These are phyloP conservation scores for Metschnikowia koreensis DNA, from an alignment of 805 yeast species.

Conservation along the genomic window DNA sequence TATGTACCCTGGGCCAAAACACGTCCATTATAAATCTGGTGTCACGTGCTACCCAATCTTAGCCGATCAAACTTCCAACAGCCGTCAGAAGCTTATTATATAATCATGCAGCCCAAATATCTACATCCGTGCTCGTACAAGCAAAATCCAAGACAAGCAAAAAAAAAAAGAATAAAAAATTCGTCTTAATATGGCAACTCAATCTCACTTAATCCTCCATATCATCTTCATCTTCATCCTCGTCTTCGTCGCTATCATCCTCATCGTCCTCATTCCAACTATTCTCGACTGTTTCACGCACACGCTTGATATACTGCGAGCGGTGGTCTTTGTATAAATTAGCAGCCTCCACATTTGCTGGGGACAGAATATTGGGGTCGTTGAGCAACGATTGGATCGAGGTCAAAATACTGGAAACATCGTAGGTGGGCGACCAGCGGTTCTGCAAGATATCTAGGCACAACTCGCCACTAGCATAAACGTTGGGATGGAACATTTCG, in stretches of 20 bases:
- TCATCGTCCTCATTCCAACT: conserved; percentile 85
- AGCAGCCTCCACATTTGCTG: conserved; percentile 98
- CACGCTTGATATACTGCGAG: conserved; percentile 86
- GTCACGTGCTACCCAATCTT: too few relatives aligned
- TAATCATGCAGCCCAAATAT: too few relatives aligned
- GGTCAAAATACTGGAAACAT: conserved; percentile 91
- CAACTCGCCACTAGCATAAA: conserved; percentile 90
- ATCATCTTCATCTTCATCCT: conserved; percentile 23
- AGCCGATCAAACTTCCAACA: too few relatives aligned
- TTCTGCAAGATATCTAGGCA: conserved; percentile 95
- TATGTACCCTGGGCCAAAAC: too few relatives aligned
- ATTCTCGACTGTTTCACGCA: conserved; percentile 89
- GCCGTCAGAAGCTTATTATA: too few relatives aligned
- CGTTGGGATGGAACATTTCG: conserved; percentile 98
- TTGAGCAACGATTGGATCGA: conserved; percentile 88
- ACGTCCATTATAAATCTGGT: too few relatives aligned
- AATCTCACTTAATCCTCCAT: conserved; percentile 6
- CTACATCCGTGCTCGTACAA: too few relatives aligned
- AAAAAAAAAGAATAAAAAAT: too few relatives aligned
- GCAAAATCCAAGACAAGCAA: too few relatives aligned
- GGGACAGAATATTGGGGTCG: conserved; percentile 95
- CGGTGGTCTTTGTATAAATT: conserved; percentile 92
- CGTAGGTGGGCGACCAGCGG: conserved; percentile 98
- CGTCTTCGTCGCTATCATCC: conserved; percentile 42
- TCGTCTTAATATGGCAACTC: too few relatives aligned